Base-by-base conservation (phyloP, 371 early-diverging fungal species). In the Entomophthora muscae region DNA sequence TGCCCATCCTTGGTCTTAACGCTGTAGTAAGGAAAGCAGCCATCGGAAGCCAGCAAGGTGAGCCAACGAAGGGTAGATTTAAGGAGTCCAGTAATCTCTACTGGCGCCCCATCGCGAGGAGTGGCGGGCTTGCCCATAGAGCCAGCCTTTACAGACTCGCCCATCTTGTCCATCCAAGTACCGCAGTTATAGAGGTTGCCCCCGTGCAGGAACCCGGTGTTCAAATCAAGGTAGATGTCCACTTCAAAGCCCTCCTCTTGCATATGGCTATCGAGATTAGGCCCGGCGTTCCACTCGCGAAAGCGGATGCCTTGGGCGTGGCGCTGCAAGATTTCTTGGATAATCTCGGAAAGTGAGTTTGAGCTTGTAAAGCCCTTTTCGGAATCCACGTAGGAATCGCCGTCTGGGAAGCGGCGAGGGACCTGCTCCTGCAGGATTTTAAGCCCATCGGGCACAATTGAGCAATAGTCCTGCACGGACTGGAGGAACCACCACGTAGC, bases 131-230 rank as follows among this genome's bases (percentile, higher is more conserved):
- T 68, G 0, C 98, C 98, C 57, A 83, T 82, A 52, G 80, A 95
- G 5, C 89, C 86, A 1, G 98, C 96, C 73, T 88, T 91, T 30
- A 75, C 80, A 26, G 89, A 90, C 68, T 93, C 93, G 10, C 98
- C 98, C 95, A 94, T 97, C 78, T 95, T 97, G 75, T 96, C 98
- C 96, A 96, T 95, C 98, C 97, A 98, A 0, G 95, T 96, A 32
- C 98, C 97, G 67, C 97, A 98, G 73, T 98, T 98, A 78, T 76
- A 88, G n/a, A 73, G 51, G 69, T 83, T 93, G 26, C 98, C 98
- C 30, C 98, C 97, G 30, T 72, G 70, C 51, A 95, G 73, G 30
- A 96, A 80, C 24, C 97, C 98, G 0, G 82, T 84, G 0, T 60
- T 72, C 77, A 82, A 80, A 66, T 89, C 83, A 1, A 83, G 78